Evolutionary conservation across 2,329 filamentous ascomycete genomes (phyloP), one percentile per base, ranked within the genome.

Genomic region (Fusarium tricinctum): DNA sequence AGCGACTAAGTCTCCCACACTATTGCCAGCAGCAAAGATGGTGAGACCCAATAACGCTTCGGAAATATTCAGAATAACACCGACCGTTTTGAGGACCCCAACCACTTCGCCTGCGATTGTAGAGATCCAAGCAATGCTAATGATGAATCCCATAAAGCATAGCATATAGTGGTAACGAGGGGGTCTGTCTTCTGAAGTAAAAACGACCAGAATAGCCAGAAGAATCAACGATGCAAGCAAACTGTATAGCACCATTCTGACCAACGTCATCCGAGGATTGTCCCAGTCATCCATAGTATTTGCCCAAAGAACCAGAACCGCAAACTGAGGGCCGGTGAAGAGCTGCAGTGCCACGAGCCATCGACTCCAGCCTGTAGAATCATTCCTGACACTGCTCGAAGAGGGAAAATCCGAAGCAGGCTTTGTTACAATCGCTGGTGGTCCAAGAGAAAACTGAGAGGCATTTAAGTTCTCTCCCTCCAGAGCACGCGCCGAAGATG

Each of bases 71-170:
- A 97, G 83, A 50, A 99, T 93, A 30, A 98, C 92, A 10, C 96
- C 96, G 48, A 98, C 84, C 1, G 96, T 92, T 80, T 99, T 98
- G 68, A 99, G 86, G 8, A 97, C 92, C 32, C 93, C 94, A 7
- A 99, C 96, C 7, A 99, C 96, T 81, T 99, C 95, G 35, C 93
- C 93, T 3, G 96, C 95, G 72, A 99, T 94, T 2, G 93, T 96
- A 39, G 93, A 96, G 72, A 98, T 97, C 96, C 97, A 99, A 23
- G 93, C 92, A 58, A 98, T 96, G 65, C 92, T 90, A 60, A 98
- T 97, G 10, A 91, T 83, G 76, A 99, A 99, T 8, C 97, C 96
- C 35, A 97, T 82, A 74, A 97, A 93, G 76, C 94, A 97, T 45
- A 98, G 85, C 23, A 95, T 75, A 48, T 90, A 91, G 61, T 94